Percentiles rank a stretch among this genome's conserved stretches.
Evolutionary conservation across 2,329 filamentous ascomycete genomes (phyloP).

Genomic region (Cercospora canescens): DNA sequence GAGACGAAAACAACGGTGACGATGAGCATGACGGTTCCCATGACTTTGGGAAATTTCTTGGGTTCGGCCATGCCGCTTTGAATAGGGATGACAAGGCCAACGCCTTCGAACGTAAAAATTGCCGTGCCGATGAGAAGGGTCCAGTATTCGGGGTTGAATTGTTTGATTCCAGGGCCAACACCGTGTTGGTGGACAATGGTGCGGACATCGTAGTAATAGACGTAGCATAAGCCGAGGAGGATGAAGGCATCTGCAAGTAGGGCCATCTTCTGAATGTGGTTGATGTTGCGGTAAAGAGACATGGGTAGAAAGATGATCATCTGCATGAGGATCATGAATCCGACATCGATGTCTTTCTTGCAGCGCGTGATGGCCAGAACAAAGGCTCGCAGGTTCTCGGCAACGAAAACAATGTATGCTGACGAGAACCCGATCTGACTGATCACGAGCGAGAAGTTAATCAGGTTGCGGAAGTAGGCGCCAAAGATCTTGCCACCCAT

Average conservation of each 20-base stretch:
- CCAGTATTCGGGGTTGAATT: constrained; percentile 91
- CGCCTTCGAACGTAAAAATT: constrained; percentile 98
- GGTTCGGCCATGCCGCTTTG: constrained; percentile 96
- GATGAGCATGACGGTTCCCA: constrained; percentile 89
- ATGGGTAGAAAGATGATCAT: constrained; percentile 94
- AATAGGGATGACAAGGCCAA: constrained; percentile 95
- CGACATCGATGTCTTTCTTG: constrained; percentile 79
- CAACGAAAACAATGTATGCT: constrained; percentile 95
- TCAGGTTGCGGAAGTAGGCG: constrained; percentile 82
- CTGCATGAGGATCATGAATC: constrained; percentile 89
- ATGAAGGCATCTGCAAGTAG: constrained; percentile 94
- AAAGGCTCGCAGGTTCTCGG: constrained; percentile 93
- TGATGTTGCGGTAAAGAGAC: constrained; percentile 92
- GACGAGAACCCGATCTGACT: constrained; percentile 94
- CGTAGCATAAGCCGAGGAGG: constrained; percentile 83
- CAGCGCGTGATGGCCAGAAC: constrained; percentile 89
- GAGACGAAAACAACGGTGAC: constrained; percentile 88
- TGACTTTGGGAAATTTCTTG: constrained; percentile 83
- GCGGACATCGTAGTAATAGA: constrained; percentile 92
- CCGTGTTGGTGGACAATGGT: constrained; percentile 74
- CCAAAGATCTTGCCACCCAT: constrained; percentile 92
- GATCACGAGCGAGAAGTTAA: constrained; percentile 88
- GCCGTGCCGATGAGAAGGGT: constrained; percentile 98
- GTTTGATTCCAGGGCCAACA: constrained; percentile 73
- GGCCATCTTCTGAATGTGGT: constrained; percentile 93